These are phyloP conservation scores for Boletus huronensis DNA, from an alignment of 768 basidiomycete species.

Conservation along the genomic window DNA sequence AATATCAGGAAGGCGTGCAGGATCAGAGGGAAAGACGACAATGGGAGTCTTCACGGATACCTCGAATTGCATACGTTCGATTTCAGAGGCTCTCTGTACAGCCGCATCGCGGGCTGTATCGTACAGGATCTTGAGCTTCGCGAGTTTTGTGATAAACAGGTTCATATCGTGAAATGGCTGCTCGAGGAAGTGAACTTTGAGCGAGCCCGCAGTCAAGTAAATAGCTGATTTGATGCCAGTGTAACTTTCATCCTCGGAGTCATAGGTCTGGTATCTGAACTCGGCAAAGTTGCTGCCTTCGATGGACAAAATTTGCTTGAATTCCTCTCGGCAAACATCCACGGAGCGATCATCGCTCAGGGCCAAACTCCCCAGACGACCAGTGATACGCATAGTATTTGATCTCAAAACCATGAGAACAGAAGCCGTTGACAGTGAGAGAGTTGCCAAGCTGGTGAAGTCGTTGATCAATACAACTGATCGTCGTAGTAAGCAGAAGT, in stretches of 20 bases:
- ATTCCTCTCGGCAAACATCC: conserved; percentile 54
- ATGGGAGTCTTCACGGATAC: conserved; percentile 92
- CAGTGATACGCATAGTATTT: conserved; percentile 73
- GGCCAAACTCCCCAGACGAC: conserved; percentile 78
- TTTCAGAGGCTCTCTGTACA: conserved; percentile 87
- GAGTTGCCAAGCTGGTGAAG: conserved; percentile 67
- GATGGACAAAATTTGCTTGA: conserved; percentile 86
- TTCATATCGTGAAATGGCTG: conserved; percentile 88
- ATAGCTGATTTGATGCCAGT: conserved; percentile 82
- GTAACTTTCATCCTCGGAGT: conserved; percentile 65
- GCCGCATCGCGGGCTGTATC: conserved; percentile 93
- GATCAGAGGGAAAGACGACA: conserved; percentile 76
- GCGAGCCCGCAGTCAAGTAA: conserved; percentile 79
- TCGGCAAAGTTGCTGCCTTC: conserved; percentile 93
- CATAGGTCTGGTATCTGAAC: conserved; percentile 90
- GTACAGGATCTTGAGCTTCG: conserved; percentile 88
- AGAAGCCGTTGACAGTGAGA: conserved; percentile 87
- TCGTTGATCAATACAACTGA: conserved; percentile 78
- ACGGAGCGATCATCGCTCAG: conserved; percentile 68
- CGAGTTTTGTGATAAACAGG: conserved; percentile 77
- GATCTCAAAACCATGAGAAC: conserved; percentile 71
- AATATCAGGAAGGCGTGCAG: conserved; percentile 57
- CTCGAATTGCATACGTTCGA: conserved; percentile 91
- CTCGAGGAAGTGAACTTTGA: conserved; percentile 87
- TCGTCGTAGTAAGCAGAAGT: conserved; percentile 10